Evolutionary conservation across 495 filamentous ascomycete species (phyloP), one percentile per base, ranked within the genome.

Genomic region (Lepraria neglecta): DNA sequence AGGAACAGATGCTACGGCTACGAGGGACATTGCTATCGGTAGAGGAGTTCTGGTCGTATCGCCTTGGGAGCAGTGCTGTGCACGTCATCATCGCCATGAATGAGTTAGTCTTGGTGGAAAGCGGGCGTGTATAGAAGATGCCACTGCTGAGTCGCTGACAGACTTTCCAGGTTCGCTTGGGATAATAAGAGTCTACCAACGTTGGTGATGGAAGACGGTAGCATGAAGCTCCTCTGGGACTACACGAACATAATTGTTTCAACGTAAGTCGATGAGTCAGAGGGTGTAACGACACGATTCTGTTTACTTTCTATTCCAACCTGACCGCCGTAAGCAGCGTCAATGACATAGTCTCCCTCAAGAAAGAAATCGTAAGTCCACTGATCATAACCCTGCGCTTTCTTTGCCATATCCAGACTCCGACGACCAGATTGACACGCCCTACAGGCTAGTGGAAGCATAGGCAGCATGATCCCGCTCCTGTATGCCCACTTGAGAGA

Each of bases 1-100:
- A 6, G 19, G 58, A 61, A 54, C 58, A 54, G 33, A 51, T 4
- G 15, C 6, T 52, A 27, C 24, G 12, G 14, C 44, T 61, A 14
- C 28, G 24, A 3, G 31, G 33, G 11, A 59, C 24, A 35, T n/a
- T 61, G 12, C 58, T 46, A 35, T 42, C 58, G 9, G 2, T 54
- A 24, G 47, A 61, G 31, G 58, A 61, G 33, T 61, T 14, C 47
- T 61, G 58, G 58, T 40, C 28, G 5, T 53, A 53, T 53, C 58
- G 58, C 28, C 58, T 54, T 31, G 58, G 46, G 35, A 27, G 2
- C 35, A 61, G 58, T 27, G 58, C 58, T 43, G 58, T 61, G 10
- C 3, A 27, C 33, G 33, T 61, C 17, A 44, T 21, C 21, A 33
- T 54, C 15, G 58, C 58, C 11, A 28, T 44, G 27, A 61, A 42